Evolutionary conservation across 2,329 filamentous ascomycete genomes (phyloP), one percentile per base, ranked within the genome.

Genomic region (Uncinocarpus reesii): DNA sequence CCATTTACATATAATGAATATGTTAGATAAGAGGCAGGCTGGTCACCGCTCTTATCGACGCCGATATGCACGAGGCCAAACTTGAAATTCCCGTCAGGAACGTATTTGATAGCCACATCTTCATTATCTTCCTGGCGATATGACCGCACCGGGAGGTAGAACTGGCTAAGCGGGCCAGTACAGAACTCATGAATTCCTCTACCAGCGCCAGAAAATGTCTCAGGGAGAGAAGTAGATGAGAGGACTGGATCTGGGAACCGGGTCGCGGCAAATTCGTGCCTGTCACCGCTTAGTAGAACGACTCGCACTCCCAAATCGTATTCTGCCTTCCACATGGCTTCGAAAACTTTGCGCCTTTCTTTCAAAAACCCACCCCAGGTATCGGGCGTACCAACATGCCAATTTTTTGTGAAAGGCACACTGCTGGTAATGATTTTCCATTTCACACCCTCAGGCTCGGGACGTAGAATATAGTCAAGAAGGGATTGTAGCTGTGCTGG

Each of bases 391-490:
- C 92, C 90, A 55, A 95, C 79, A 20, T 80, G 83, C 90, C 92
- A 98, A 65, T 98, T 98, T 70, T 95, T 94, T 5, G 92, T 96
- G 63, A 98, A 95, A 0, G 92, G 92, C 4, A 96, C 84, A 15
- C 85, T 89, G 32, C 85, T 89, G 15, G 89, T 82, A 43, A 98
- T 73, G 58, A 98, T 81, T 70, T 96, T 96, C 90, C 92, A 98
- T 59, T 83, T 82, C 0, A 95, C 81, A 1, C 87, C 86, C 24
- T 71, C 70, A 0, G 85, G 83, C 53, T 87, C 84, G 0, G 84
- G 80, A 1, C 77, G 79, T 8, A 72, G 71, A 16, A 98, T 74
- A 76, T 84, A 98, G 3, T 74, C 73, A 4, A 95, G 71, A 1
- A 98, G 76, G 56, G 94, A 88, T 4, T 76, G 72, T 0, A 94